Base-by-base conservation (phyloP, 768 basidiomycete species). In the Lactarius trivialis region DNA sequence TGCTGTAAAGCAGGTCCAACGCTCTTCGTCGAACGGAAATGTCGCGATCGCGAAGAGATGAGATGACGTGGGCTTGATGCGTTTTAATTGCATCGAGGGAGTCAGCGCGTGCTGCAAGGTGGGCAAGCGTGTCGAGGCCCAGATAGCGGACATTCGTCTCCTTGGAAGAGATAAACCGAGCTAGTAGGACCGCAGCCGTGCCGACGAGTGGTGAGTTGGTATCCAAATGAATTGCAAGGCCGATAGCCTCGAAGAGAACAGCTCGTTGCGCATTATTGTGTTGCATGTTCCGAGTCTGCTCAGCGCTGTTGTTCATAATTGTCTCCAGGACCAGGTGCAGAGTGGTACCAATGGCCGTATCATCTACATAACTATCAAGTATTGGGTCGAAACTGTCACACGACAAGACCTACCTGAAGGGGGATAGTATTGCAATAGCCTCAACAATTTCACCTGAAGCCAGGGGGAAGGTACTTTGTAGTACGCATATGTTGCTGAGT, bases 261-360 rank as follows among this genome's bases (percentile, higher is more conserved):
- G 97, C 91, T 71, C 98, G 93, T 71, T 97, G 96, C 11, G 96
- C 97, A 69, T 99, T 99, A 73, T 96, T 98, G 71, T 99, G 97
- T 71, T 99, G 97, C 14, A 98, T 91, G 68, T 98, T 98, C 66
- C 91, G 82, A 12, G 93, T 88, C 9, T 89, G 89, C 70, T 97
- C 95, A 9, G 92, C 88, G 69, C 89, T 85, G 69, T 88, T 94
- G 68, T 88, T 89, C 84, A 98, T 93, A 71, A 93, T 86, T 7
- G 88, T 88, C 69, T 93, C 88, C 58, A 99, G 77, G 11, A 97
- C 89, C 65, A 89, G 81, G 65, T 91, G 84, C 50, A 99, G 76
- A 34, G 88, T 85, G 26, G 81, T 80, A 26, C 85, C 83, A 64
- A 96, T 78, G 7, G 91, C 85, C 0, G 86, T 81, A 71, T 98